Evolutionary conservation across 176 grass and related monocot genomes (phyloP), one percentile per base, ranked within the genome.

Genomic region (Juncus inflexus): DNA sequence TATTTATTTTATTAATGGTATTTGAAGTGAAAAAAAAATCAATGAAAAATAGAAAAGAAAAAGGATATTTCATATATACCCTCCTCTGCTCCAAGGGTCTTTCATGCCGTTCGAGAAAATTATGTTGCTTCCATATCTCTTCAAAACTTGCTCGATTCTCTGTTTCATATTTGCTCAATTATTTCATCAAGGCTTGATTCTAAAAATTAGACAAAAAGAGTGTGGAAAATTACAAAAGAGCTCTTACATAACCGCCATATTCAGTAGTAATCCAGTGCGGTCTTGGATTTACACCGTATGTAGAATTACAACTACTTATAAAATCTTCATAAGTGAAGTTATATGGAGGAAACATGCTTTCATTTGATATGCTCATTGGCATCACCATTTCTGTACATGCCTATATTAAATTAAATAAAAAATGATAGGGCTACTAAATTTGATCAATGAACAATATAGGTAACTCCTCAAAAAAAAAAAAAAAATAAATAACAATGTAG

Each of bases 371-470:
- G 0, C 58, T 70, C 94, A 99, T 82, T 0, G 88, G 88, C 88
- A 99, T 92, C 75, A 99, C 61, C 94, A 99, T 99, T 78, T 99
- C 88, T 62, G 94, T 99, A 75, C 94, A 99, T 58, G 94, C 80
- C 94, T 99, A 45, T 49, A 57, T 11, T 16, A n/a, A 64, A 62
- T 47, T 35, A 43, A 58, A 72, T 51, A 55, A 35, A n/a, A 3
- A 6, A 38, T 12, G 38, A 51, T 40, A 8, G 35, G 7, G n/a
- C 35, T 40, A 74, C 52, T 53, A 51, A 15, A 9, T 40, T 50
- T 50, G 3, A 52, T 50, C 15, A 4, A 13, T 53, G 19, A 72
- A 12, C 40, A 28, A 28, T 28, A 1, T 28, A 28, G 19, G 19
- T n/a, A n/a, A n/a, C n/a, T n/a, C 36, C 42, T 19, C 40, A 72